These are phyloP conservation scores for Venustampulla echinocandica DNA, from an alignment of 495 filamentous ascomycete genomes.

Conservation along the genomic window DNA sequence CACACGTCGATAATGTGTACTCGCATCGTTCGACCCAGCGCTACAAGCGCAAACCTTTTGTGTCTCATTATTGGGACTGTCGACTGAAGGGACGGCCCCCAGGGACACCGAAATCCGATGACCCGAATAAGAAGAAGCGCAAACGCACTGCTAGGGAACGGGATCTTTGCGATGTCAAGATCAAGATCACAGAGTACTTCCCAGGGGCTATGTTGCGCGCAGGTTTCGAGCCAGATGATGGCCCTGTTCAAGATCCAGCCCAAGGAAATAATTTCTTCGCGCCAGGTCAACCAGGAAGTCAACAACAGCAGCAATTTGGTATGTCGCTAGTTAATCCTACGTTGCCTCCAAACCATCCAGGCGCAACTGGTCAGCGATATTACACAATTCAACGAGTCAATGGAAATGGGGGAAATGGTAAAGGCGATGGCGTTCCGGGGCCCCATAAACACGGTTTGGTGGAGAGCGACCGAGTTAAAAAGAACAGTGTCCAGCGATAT, in stretches of 20 bases:
- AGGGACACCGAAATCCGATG: constrained; percentile 74
- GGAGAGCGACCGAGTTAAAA: constrained; percentile 79
- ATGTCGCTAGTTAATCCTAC: constrained; percentile 30
- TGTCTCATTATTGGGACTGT: constrained; percentile 88
- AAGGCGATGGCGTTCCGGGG: constrained; percentile 54
- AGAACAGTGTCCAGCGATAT: constrained; percentile 66
- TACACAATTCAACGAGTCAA: constrained; percentile 72
- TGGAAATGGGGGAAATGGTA: constrained; percentile 67
- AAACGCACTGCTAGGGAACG: constrained; percentile 69
- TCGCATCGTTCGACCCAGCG: constrained; percentile 81
- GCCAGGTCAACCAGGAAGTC: constrained; percentile 22
- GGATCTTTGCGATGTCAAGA: constrained; percentile 84
- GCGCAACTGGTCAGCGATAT: constrained; percentile 44
- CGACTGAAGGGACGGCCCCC: constrained; percentile 78
- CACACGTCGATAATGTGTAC: constrained; percentile 86
- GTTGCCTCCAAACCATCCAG: constrained; percentile 29
- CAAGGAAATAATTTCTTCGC: constrained; percentile 28
- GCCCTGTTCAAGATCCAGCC: constrained; percentile 19
- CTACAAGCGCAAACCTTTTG: constrained; percentile 76
- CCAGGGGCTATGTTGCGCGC: constrained; percentile 40
- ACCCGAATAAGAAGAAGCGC: constrained; percentile 83
- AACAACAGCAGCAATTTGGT: constrained; percentile 33
- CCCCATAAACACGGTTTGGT: constrained; percentile 69
- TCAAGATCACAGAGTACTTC: constrained; percentile 82
- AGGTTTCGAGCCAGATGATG: constrained; percentile 23